Conservation (phyloP, 306 rosid genomes). For the Fagus sylvatica region DNA sequence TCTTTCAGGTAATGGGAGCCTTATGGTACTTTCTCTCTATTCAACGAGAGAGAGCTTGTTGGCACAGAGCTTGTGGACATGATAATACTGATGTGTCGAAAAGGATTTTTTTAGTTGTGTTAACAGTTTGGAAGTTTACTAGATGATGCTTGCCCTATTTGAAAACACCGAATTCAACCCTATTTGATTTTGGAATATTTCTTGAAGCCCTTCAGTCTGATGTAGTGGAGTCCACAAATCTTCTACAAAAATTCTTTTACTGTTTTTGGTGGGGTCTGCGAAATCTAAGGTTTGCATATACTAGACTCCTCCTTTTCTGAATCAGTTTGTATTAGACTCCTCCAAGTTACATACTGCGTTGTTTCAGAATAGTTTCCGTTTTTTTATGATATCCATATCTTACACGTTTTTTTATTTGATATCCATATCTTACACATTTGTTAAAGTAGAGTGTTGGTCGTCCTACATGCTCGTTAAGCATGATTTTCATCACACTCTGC, state of each 20-base stretch:
- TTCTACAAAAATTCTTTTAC: slow-evolving; percentile 70
- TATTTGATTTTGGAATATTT: slow-evolving; percentile 79
- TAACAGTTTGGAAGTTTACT: slow-evolving; percentile 2
- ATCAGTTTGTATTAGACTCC: not conserved
- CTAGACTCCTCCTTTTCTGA: not conserved
- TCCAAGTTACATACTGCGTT: not conserved
- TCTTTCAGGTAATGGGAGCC: slow-evolving; percentile 74
- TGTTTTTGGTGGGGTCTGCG: slow-evolving; percentile 95
- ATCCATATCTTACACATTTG: not conserved
- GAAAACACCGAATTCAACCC: slow-evolving; percentile 25
- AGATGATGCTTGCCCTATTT: slow-evolving; percentile 66
- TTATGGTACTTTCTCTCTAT: slow-evolving; percentile 83
- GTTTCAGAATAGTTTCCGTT: too few species aligned
- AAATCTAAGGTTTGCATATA: slow-evolving; percentile 69
- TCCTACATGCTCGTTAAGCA: too few species aligned
- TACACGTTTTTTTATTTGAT: not conserved
- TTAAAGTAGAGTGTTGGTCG: too few species aligned
- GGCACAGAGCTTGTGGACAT: slow-evolving; percentile 61
- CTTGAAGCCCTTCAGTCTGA: slow-evolving; percentile 82
- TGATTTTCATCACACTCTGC: too few species aligned
- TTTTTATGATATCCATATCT: too few species aligned
- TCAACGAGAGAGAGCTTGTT: slow-evolving; percentile 84
- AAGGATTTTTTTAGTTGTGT: slow-evolving; percentile 56
- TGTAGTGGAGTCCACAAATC: slow-evolving; percentile 64
- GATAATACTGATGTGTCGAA: slow-evolving; percentile 29